These are phyloP conservation scores for Pseudogymnoascus sp. DNA, from an alignment of 2,329 filamentous ascomycete genomes.

Conservation along the genomic window DNA sequence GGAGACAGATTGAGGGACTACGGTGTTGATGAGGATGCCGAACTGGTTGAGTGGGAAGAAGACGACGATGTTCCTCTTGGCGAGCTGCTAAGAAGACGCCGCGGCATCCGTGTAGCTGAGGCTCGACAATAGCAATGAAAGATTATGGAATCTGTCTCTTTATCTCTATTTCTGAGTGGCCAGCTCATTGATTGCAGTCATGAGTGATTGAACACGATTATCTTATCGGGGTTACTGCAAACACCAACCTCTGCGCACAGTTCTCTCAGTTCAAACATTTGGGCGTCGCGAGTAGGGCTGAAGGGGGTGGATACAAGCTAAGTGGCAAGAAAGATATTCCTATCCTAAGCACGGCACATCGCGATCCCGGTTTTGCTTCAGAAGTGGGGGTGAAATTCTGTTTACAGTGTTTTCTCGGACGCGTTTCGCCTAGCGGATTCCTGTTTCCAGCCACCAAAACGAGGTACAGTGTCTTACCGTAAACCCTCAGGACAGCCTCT, in stretches of 20 bases:
- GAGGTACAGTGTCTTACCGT: not conserved
- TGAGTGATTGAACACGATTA: not conserved
- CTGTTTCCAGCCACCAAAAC: not conserved
- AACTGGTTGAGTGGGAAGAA: conserved; percentile 39
- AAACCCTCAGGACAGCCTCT: not conserved
- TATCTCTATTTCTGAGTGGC: not conserved
- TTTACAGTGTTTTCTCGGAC: not conserved
- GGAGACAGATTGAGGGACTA: conserved; percentile 68
- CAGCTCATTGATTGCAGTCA: not conserved
- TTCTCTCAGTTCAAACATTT: not conserved
- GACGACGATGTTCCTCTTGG: conserved; percentile 61
- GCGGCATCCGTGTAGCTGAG: not conserved
- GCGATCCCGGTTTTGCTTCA: not conserved
- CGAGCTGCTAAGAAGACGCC: conserved; percentile 54
- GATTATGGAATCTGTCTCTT: not conserved
- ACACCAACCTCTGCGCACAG: not conserved
- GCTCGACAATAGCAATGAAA: not conserved
- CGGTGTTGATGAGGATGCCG: conserved; percentile 69
- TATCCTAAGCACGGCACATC: not conserved
- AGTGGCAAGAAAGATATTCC: not conserved
- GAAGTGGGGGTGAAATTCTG: not conserved
- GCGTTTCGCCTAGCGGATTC: not conserved
- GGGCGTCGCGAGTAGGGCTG: not conserved
- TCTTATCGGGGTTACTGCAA: not conserved
- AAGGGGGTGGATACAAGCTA: not conserved